phyloP scores from a whole-genome alignment of 2,329 filamentous ascomycete genomes.

The Alternaria panax region DNA sequence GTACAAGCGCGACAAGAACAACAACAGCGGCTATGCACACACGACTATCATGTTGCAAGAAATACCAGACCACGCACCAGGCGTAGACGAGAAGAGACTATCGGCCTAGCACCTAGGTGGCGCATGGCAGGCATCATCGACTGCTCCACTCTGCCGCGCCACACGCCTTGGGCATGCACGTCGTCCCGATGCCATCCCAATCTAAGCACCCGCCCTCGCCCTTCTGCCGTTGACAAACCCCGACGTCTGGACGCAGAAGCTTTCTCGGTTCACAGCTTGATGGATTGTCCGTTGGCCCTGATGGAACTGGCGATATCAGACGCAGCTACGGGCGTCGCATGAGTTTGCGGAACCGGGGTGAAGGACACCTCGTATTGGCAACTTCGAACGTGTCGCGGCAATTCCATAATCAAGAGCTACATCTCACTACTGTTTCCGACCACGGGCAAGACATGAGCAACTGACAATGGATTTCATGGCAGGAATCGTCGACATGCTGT shows the following conservation, averaged over 20 bases:
- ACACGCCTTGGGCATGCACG: not conserved
- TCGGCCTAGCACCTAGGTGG: not conserved
- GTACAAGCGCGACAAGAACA: not conserved
- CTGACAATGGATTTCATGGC: not conserved
- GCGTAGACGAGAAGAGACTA: not conserved
- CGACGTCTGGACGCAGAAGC: not conserved
- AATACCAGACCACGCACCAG: not conserved
- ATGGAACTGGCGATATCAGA: not conserved
- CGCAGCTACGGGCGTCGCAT: not conserved
- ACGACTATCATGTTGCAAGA: conserved; percentile 8
- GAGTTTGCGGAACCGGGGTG: not conserved
- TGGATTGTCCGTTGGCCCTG: not conserved
- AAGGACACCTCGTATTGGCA: not conserved
- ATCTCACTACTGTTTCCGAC: not conserved
- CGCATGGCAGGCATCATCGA: conserved; percentile 12
- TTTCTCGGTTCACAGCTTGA: not conserved
- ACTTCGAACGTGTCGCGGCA: not conserved
- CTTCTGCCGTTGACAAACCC: not conserved
- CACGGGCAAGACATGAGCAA: not conserved
- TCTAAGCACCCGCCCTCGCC: not conserved
- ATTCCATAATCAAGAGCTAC: not conserved
- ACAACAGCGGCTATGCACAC: not conserved
- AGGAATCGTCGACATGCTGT: not conserved
- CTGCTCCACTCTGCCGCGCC: conserved; percentile 2
- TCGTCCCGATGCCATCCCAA: not conserved